Percentiles rank a stretch among this genome's conserved stretches.
Evolutionary conservation across 2,329 filamentous ascomycete species (phyloP).

Genomic region (Botrytis galanthina): DNA sequence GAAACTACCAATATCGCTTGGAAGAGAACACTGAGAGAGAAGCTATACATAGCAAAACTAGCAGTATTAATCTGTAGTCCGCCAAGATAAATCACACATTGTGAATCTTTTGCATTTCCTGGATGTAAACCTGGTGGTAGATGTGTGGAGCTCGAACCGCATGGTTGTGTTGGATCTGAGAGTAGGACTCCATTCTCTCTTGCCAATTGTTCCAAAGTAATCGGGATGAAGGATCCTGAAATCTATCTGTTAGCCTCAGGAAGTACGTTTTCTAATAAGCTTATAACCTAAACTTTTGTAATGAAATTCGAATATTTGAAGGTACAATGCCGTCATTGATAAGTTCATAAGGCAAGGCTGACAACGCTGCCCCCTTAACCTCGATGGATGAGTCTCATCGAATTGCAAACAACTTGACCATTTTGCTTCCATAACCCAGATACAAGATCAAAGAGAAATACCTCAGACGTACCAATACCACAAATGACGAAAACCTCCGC

Average conservation of each 20-base stretch:
- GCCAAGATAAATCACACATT: slow-evolving; percentile 80
- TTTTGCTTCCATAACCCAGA: neutral
- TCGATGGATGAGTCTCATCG: neutral
- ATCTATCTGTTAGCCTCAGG: slow-evolving; percentile 24
- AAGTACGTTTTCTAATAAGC: neutral
- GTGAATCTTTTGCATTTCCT: slow-evolving; percentile 46
- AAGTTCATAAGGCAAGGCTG: neutral
- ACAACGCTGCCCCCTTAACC: neutral
- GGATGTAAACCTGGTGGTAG: slow-evolving; percentile 21
- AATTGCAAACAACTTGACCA: slow-evolving; percentile 1
- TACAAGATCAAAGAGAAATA: slow-evolving; percentile 12
- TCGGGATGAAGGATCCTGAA: slow-evolving; percentile 88
- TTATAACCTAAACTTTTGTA: slow-evolving; percentile 14
- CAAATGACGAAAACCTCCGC: slow-evolving; percentile 96
- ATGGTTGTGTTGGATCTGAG: slow-evolving; percentile 72
- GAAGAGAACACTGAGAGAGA: slow-evolving; percentile 84
- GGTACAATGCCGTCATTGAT: slow-evolving; percentile 18
- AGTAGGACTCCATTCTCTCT: slow-evolving; percentile 87
- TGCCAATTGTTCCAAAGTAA: slow-evolving; percentile 89
- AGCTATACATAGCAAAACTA: slow-evolving; percentile 98
- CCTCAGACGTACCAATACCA: slow-evolving; percentile 63
- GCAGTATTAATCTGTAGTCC: slow-evolving; percentile 91
- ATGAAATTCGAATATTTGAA: slow-evolving; percentile 10
- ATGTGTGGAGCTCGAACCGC: slow-evolving; percentile 46
- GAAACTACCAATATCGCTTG: slow-evolving; percentile 91